Percentiles rank a stretch among this genome's conserved stretches.
phyloP scores from a whole-genome alignment of 768 basidiomycete species.

The Podaxis mareebaensis region DNA sequence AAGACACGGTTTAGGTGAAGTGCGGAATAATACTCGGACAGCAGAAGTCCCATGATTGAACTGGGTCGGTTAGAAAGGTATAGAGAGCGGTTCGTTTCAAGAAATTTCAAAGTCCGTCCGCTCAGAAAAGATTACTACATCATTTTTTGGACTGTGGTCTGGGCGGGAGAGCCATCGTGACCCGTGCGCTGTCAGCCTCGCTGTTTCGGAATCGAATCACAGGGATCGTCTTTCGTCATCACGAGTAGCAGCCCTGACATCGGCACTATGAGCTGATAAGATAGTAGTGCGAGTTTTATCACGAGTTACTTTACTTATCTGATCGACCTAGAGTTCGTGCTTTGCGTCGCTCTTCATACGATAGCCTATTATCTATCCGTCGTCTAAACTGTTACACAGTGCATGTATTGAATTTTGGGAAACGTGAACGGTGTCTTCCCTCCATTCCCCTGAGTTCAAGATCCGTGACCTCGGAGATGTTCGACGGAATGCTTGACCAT shows the following conservation, averaged over 20 bases:
- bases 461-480: too few species aligned
- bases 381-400: not conserved
- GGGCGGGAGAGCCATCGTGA: not conserved
- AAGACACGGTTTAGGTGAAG: not conserved
- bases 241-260: not conserved
- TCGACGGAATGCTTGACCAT: too few species aligned
- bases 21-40: not conserved
- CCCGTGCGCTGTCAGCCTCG: not conserved
- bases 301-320: not conserved
- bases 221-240: not conserved
- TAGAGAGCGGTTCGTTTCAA: constrained; percentile 1
- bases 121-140: not conserved
- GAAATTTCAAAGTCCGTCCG: not conserved
- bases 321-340: not conserved
- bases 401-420: not conserved
- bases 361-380: not conserved
- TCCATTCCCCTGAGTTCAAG: too few species aligned
- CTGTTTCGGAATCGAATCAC: not conserved
- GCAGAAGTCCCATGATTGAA: not conserved
- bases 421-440: too few species aligned
- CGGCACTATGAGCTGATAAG: not conserved
- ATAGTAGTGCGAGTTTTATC: not conserved
- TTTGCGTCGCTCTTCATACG: not conserved
- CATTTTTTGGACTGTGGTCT: not conserved
- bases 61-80: not conserved